Evolutionary conservation across 106 monocot species (phyloP).

Genomic region (Apostasia ramifera): DNA sequence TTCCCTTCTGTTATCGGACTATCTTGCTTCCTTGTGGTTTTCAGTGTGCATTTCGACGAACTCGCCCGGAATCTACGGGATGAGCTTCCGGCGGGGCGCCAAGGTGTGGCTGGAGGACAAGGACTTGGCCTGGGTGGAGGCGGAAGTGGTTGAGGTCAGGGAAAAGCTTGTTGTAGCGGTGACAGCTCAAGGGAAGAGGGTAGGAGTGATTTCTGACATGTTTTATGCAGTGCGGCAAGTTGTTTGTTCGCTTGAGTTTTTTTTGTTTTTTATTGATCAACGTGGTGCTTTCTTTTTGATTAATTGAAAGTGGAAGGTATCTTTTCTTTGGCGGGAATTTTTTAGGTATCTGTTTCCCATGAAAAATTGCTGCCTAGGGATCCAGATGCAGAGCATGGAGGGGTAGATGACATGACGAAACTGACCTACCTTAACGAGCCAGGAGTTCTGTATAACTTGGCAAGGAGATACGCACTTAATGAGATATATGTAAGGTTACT

Average conservation of each 20-base stretch:
- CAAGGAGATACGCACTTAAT: slow-evolving; percentile 51
- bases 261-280: not conserved
- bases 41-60: not conserved
- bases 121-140: slow-evolving; percentile 69
- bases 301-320: not conserved
- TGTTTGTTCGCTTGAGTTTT: not conserved
- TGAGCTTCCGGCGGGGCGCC: slow-evolving; percentile 71
- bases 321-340: not conserved
- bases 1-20: slow-evolving; percentile 1
- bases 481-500: slow-evolving; percentile 55
- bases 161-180: slow-evolving; percentile 34
- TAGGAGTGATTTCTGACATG: slow-evolving; percentile 6
- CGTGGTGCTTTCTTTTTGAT: too few relatives aligned
- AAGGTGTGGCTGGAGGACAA: slow-evolving; percentile 81
- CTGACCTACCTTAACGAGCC: slow-evolving; percentile 63
- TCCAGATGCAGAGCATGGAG: slow-evolving; percentile 53
- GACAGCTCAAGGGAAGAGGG: slow-evolving; percentile 55
- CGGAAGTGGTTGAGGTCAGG: slow-evolving; percentile 50
- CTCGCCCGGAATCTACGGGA: slow-evolving; percentile 11
- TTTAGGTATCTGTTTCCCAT: slow-evolving; percentile 24
- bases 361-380: slow-evolving; percentile 57
- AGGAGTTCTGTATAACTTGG: slow-evolving; percentile 61
- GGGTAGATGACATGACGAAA: slow-evolving; percentile 81
- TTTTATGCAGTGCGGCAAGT: not conserved
- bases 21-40: slow-evolving; percentile 2